Base-by-base conservation (phyloP, 257 asterid genomes). In the Nicotiana knightiana region DNA sequence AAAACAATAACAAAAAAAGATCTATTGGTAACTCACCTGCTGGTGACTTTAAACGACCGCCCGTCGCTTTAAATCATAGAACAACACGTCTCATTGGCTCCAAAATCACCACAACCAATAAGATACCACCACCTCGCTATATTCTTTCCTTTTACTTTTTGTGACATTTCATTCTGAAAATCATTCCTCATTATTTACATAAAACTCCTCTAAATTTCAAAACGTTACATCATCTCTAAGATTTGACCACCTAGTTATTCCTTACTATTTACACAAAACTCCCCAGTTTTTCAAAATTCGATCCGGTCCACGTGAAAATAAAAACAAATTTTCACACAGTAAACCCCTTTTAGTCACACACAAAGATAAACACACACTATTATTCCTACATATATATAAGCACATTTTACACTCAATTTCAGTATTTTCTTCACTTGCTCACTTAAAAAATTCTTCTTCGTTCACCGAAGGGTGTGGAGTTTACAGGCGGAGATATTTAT, bases 121-220 rank as follows among this genome's bases (percentile, higher is more conserved):
- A 83, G 3, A 65, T 13, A 3, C 21, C 43, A 3, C 68, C 86
- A 83, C 85, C 62, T 86, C 83, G 65, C 21, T 12, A 51, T 48
- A 65, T 81, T 67, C 68, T 24, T 18, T 28, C 46, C 13, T 59
- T 37, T 63, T 66, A 79, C 30, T 43, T 10, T 10, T 4, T 80
- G 30, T 80, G 75, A 76, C 57, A 66, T 61, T 82, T 21, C 39
- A 81, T 43, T 76, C 71, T 46, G 11, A 21, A 21, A 21, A 48
- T 13, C 65, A 28, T 73, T 73, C 43, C 43, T 3, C 51, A 73
- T 8, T 51, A 73, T 51, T 73, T n/a, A 48, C 79, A 15, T 26
- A 51, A 26, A 75, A 18, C 28, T 13, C 26, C 46, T 7, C 79
- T 15, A 13, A 26, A 3, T 4, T 71, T 24, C 18, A 1, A 7